A percentile compares a stretch with the other conserved stretches of the same genome.
phyloP scores from a whole-genome alignment of 768 basidiomycete species.

The Daedaleopsis nitida region DNA sequence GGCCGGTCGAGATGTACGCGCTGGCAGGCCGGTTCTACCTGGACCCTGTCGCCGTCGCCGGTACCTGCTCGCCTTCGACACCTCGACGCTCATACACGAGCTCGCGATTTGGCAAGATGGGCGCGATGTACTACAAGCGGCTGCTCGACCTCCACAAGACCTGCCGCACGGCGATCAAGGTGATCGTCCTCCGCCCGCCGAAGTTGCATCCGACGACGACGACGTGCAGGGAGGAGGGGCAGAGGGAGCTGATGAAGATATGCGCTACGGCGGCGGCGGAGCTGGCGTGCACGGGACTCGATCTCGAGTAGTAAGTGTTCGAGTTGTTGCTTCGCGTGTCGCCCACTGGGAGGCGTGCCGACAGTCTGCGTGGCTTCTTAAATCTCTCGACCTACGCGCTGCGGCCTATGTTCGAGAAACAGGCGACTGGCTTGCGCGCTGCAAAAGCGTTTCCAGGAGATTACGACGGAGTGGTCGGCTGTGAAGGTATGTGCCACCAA shows the following conservation, averaged over 20 bases:
- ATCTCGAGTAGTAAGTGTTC: constrained; percentile 18
- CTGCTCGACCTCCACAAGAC: constrained; percentile 40
- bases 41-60: constrained; percentile 38
- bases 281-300: constrained; percentile 30
- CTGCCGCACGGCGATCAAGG: constrained; percentile 38
- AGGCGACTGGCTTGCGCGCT: constrained; percentile 64
- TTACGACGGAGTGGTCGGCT: constrained; percentile 70
- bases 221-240: constrained; percentile 19
- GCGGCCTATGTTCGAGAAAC: constrained; percentile 65
- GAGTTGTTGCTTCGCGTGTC: no score
- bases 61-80: constrained; percentile 37
- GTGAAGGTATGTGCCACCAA: constrained; percentile 53
- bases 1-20: constrained; percentile 43
- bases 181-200: constrained; percentile 29
- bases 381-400: constrained; percentile 68
- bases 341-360: no score
- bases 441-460: constrained; percentile 60
- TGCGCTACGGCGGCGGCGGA: constrained; percentile 32
- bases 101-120: constrained; percentile 40
- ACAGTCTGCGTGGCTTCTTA: constrained; percentile 28
- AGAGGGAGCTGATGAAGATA: constrained; percentile 26
- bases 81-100: constrained; percentile 38
- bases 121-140: constrained; percentile 41
- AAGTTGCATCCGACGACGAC: constrained; percentile 24
- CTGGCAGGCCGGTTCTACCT: constrained; percentile 41